Percentiles rank a stretch among this genome's conserved stretches.
These are phyloP conservation scores for Sanghuangporus sanghuang DNA, from an alignment of 1,284 basidiomycete genomes.

Conservation along the genomic window DNA sequence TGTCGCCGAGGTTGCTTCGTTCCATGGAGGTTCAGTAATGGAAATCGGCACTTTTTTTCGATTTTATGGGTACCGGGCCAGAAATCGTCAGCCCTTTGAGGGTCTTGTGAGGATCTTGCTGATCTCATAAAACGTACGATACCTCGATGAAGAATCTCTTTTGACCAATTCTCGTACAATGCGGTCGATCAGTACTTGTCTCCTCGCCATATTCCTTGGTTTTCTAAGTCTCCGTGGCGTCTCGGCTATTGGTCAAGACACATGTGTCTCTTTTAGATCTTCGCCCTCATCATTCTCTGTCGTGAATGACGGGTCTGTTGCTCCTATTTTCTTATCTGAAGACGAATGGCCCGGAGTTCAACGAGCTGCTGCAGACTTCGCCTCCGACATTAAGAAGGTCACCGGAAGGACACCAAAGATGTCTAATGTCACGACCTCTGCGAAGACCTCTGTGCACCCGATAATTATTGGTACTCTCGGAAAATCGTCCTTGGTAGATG, in stretches of 20 bases:
- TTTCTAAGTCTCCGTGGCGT: conserved; percentile 5
- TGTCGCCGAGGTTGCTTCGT: not conserved
- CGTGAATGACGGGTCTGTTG: conserved; percentile 38
- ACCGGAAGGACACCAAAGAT: conserved; percentile 43
- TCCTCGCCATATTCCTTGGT: not conserved
- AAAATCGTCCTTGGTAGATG: conserved; percentile 49
- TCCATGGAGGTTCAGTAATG: not conserved
- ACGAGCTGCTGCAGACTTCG: conserved; percentile 56
- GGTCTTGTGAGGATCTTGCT: not conserved
- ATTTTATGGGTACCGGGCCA: too few species aligned
- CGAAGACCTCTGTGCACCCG: conserved; percentile 26
- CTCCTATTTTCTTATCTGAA: conserved; percentile 45
- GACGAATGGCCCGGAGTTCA: conserved; percentile 66
- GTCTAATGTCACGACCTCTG: conserved; percentile 26
- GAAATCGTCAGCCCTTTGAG: not conserved
- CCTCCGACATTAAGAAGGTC: conserved; percentile 54
- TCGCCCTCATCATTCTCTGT: conserved; percentile 34
- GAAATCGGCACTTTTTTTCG: not conserved
- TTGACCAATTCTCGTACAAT: not conserved
- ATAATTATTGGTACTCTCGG: conserved; percentile 67
- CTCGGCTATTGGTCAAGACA: conserved; percentile 30
- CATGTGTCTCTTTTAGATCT: conserved; percentile 29
- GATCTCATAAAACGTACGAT: not conserved
- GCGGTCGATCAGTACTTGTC: not conserved
- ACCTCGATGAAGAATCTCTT: not conserved